A percentile compares a stretch with the other conserved stretches of the same genome.
Evolutionary conservation across 1,139 yeast species (phyloP).

Genomic region (Kodamaea ohmeri): DNA sequence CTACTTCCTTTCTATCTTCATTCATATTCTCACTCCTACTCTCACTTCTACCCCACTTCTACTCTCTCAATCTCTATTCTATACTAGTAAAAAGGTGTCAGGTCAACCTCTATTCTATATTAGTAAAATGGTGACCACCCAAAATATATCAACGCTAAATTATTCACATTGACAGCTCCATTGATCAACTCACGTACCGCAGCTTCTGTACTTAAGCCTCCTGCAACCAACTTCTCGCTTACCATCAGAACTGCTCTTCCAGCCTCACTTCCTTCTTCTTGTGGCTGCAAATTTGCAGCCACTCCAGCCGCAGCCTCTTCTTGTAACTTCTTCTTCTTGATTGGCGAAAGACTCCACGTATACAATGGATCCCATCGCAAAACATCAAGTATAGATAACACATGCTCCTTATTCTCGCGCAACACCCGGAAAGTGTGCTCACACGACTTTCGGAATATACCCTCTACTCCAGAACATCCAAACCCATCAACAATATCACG

Average conservation of each 20-base stretch:
- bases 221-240: constrained; percentile 61
- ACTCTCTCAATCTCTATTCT: too few relatives aligned
- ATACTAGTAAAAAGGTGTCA: too few relatives aligned
- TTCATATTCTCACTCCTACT: too few relatives aligned
- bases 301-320: constrained; percentile 29
- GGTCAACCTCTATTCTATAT: too few relatives aligned
- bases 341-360: constrained; percentile 81
- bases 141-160: constrained; percentile 70
- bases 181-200: constrained; percentile 75
- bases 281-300: constrained; percentile 25
- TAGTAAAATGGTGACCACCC: constrained; percentile 76
- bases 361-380: constrained; percentile 90
- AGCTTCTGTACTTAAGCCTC: constrained; percentile 78
- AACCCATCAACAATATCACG: constrained; percentile 91
- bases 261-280: constrained; percentile 70
- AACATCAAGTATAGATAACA: constrained; percentile 80
- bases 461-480: constrained; percentile 80
- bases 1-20: not conserved
- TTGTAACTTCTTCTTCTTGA: constrained; percentile 57
- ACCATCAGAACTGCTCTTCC: constrained; percentile 75
- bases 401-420: constrained; percentile 63
- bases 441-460: constrained; percentile 68
- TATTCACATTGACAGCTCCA: constrained; percentile 67
- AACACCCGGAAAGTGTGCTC: constrained; percentile 72
- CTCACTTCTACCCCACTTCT: too few relatives aligned